Conservation (phyloP, 148 eudicot species). For the Rhododendron kiyosumense region DNA sequence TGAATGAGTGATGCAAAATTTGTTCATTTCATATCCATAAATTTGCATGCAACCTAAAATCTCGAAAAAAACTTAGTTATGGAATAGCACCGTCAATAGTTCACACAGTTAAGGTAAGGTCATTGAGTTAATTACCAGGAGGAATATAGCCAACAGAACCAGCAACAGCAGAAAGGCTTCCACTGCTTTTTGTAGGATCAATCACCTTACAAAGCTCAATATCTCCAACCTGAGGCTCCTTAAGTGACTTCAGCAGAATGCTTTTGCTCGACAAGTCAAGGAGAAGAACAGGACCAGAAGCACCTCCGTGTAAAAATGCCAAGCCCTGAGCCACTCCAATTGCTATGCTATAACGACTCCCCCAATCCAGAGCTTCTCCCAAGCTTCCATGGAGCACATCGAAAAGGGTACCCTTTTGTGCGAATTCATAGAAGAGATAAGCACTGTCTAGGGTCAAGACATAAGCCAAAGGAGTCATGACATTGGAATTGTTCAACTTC, state of each 20-base stretch:
- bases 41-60: background rate
- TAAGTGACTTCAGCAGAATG: slow-evolving; percentile 57
- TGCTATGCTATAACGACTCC: slow-evolving; percentile 72
- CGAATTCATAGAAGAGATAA: slow-evolving; percentile 63
- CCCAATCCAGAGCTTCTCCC: slow-evolving; percentile 62
- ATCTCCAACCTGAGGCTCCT: slow-evolving; percentile 79
- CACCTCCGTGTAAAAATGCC: slow-evolving; percentile 69
- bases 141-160: slow-evolving; percentile 90
- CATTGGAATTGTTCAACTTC: slow-evolving; percentile 65
- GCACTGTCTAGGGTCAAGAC: slow-evolving; percentile 54
- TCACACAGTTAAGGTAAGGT: background rate
- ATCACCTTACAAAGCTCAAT: slow-evolving; percentile 84
- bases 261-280: slow-evolving; percentile 66
- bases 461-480: slow-evolving; percentile 84
- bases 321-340: slow-evolving; percentile 80
- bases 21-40: background rate
- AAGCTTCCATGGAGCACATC: slow-evolving; percentile 51
- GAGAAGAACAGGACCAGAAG: slow-evolving; percentile 59
- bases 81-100: background rate
- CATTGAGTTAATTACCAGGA: slow-evolving; percentile 50
- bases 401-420: slow-evolving; percentile 57
- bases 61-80: background rate
- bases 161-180: slow-evolving; percentile 74
- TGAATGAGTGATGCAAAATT: background rate
- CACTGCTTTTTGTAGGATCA: slow-evolving; percentile 63